Conservation (phyloP, 2,329 filamentous ascomycete genomes). For the Aphanocladium album region DNA sequence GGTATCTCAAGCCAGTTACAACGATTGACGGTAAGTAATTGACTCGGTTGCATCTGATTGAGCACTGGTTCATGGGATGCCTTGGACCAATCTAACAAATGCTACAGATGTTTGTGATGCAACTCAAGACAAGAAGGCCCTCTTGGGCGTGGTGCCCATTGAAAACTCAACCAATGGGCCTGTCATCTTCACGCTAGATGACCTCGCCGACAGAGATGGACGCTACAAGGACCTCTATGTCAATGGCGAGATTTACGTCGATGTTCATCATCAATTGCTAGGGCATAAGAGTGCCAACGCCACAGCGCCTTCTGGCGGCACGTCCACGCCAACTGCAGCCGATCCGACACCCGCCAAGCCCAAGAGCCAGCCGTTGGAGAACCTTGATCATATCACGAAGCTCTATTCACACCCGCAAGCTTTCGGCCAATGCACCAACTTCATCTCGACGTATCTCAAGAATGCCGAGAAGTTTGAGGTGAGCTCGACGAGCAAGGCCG, state of each 20-base stretch:
- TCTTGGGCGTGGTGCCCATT: slow-evolving; percentile 82
- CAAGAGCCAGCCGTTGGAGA: slow-evolving; percentile 41
- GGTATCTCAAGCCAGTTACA: slow-evolving; percentile 44
- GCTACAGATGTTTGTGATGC: slow-evolving; percentile 68
- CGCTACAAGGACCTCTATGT: slow-evolving; percentile 66
- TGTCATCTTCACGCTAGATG: slow-evolving; percentile 84
- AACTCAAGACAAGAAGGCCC: slow-evolving; percentile 61
- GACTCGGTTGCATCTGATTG: slow-evolving; percentile 13
- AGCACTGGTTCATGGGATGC: not conserved
- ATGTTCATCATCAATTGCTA: slow-evolving; percentile 83
- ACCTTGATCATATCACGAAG: slow-evolving; percentile 60
- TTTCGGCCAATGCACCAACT: slow-evolving; percentile 81
- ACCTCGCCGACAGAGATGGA: slow-evolving; percentile 69
- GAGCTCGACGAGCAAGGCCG: slow-evolving; percentile 79
- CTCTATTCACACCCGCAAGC: slow-evolving; percentile 94
- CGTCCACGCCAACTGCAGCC: slow-evolving; percentile 45
- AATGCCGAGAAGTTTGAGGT: slow-evolving; percentile 77
- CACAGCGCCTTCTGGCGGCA: slow-evolving; percentile 23
- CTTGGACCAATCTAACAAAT: not conserved
- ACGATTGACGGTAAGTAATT: slow-evolving; percentile 44
- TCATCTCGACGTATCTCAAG: slow-evolving; percentile 65
- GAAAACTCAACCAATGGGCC: slow-evolving; percentile 95
- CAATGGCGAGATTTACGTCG: slow-evolving; percentile 77
- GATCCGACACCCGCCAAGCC: slow-evolving; percentile 41
- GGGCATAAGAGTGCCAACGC: slow-evolving; percentile 38